Percentiles rank a stretch among this genome's conserved stretches.
These are phyloP conservation scores for Vigna mungo DNA, from an alignment of 306 rosid species.

Conservation along the genomic window DNA sequence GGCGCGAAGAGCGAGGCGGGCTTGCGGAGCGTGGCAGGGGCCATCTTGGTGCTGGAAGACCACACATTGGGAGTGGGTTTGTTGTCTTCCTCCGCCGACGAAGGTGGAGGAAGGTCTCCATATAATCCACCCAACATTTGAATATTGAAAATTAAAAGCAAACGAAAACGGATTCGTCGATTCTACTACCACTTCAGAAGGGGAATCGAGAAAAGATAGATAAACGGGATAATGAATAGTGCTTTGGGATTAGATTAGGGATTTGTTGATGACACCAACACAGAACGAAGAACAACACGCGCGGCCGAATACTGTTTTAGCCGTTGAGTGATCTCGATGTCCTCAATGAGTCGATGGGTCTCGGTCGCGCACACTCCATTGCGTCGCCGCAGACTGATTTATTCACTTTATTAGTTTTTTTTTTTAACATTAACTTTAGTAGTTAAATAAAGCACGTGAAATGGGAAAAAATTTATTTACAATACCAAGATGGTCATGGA, in stretches of 20 bases:
- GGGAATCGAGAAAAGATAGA: not conserved
- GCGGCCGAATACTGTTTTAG: not conserved
- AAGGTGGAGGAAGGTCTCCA: constrained; percentile 98
- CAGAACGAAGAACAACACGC: not conserved
- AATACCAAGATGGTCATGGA: too few species aligned
- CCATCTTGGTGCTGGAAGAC: constrained; percentile 95
- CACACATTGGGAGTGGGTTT: constrained; percentile 86
- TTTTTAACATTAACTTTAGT: too few species aligned
- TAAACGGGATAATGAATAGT: not conserved
- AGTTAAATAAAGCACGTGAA: too few species aligned
- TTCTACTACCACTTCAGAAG: not conserved
- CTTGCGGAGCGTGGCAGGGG: constrained; percentile 93
- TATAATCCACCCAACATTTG: constrained; percentile 92
- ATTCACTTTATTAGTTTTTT: too few species aligned
- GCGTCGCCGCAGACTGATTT: not conserved
- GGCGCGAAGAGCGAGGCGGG: constrained; percentile 75
- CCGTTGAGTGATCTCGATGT: not conserved
- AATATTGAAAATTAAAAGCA: not conserved
- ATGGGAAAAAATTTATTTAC: too few species aligned
- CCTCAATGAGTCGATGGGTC: not conserved
- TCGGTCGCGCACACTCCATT: not conserved
- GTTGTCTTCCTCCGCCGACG: constrained; percentile 91
- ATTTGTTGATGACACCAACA: not conserved
- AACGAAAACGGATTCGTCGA: not conserved
- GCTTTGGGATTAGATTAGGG: not conserved